These are phyloP conservation scores for Exophiala alcalophila DNA, from an alignment of 2,329 filamentous ascomycete species.

Conservation along the genomic window DNA sequence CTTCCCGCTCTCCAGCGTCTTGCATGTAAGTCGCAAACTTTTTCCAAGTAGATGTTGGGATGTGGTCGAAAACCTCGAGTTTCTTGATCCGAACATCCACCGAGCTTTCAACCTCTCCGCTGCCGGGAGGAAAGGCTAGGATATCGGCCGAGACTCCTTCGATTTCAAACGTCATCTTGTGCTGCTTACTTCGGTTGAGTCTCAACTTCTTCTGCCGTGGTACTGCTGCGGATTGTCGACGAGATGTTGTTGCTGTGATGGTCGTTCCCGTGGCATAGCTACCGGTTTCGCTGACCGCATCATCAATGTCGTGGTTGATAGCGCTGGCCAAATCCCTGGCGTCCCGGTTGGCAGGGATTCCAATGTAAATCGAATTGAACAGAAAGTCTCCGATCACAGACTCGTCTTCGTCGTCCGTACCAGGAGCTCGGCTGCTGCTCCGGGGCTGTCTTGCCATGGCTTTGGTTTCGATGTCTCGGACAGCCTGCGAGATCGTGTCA, in stretches of 20 bases:
- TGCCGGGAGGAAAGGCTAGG: constrained; percentile 70
- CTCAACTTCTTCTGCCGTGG: constrained; percentile 60
- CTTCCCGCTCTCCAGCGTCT: constrained; percentile 80
- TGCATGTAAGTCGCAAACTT: constrained; percentile 95
- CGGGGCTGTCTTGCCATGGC: constrained; percentile 70
- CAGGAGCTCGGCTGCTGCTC: constrained; percentile 54
- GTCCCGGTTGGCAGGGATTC: constrained; percentile 80
- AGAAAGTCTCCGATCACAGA: constrained; percentile 89
- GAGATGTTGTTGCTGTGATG: constrained; percentile 38
- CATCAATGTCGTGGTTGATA: constrained; percentile 86
- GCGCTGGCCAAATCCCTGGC: constrained; percentile 75
- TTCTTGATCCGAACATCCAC: constrained; percentile 78
- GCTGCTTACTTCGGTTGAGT: constrained; percentile 78
- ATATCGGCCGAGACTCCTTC: constrained; percentile 80
- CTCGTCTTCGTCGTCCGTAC: constrained; percentile 66
- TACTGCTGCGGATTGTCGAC: constrained; percentile 30
- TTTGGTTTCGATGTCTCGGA: constrained; percentile 80
- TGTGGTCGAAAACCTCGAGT: constrained; percentile 88
- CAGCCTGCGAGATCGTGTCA: constrained; percentile 79
- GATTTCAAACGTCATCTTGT: constrained; percentile 95
- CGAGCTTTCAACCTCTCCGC: constrained; percentile 80
- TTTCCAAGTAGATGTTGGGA: constrained; percentile 95
- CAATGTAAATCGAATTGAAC: constrained; percentile 99
- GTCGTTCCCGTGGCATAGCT: constrained; percentile 75
- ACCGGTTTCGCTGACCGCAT: constrained; percentile 82